These are phyloP conservation scores for Globisporangium polare DNA, from an alignment of 352 stramenopile species.

Conservation along the genomic window DNA sequence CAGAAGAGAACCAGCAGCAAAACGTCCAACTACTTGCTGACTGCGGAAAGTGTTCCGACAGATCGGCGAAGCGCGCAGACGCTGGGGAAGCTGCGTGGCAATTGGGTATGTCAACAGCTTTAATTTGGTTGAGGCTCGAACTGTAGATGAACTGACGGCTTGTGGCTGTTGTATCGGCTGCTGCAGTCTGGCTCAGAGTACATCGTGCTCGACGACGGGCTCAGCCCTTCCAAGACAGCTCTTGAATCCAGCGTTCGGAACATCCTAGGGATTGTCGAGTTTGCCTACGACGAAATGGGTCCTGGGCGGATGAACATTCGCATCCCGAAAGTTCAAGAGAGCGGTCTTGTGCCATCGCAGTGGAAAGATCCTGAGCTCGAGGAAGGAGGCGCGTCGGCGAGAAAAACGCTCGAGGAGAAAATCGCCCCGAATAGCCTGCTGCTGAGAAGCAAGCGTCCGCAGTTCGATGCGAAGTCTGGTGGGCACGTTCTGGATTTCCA, in stretches of 20 bases:
- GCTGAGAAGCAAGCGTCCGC: conserved; percentile 89
- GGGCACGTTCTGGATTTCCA: conserved; percentile 65
- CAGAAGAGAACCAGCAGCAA: conserved; percentile 52
- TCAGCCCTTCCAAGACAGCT: conserved; percentile 18
- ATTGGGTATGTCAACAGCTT: conserved; percentile 28
- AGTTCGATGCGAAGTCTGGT: conserved; percentile 45
- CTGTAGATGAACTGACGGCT: not conserved
- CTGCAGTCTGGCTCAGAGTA: conserved; percentile 54
- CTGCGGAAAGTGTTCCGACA: conserved; percentile 32
- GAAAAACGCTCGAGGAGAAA: conserved; percentile 40
- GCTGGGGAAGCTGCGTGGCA: conserved; percentile 54
- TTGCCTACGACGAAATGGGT: conserved; percentile 70
- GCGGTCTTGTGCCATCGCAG: conserved; percentile 9
- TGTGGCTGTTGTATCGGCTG: not conserved
- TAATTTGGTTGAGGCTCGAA: not conserved
- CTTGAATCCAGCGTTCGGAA: conserved; percentile 40
- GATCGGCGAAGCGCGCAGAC: conserved; percentile 36
- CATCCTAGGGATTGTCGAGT: conserved; percentile 47
- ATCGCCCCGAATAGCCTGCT: conserved; percentile 43
- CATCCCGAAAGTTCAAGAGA: conserved; percentile 33
- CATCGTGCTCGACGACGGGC: conserved; percentile 47
- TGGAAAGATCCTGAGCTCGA: conserved; percentile 31
- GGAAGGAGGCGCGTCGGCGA: not conserved
- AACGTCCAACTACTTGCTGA: conserved; percentile 63
- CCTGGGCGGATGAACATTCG: conserved; percentile 43